Base-by-base conservation (phyloP, 805 yeast genomes). In the Hanseniaspora valbyensis region DNA sequence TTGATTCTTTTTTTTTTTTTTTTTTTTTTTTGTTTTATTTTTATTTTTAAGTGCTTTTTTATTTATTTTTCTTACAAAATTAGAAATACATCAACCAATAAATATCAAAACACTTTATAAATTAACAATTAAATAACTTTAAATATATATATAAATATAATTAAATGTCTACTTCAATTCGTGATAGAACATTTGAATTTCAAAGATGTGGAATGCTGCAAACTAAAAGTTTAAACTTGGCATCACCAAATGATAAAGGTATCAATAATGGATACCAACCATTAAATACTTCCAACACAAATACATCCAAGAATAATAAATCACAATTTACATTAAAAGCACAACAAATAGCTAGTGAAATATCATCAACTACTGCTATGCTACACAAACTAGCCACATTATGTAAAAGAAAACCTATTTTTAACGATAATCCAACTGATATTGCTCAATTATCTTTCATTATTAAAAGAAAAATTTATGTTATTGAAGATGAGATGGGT, bases 401-500 rank as follows among this genome's bases (percentile, higher is more conserved):
- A 56, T 96, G 98, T 3, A 87, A 83, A 64, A 73, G 88, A 58
- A 89, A 88, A 62, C 95, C 96, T 18, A 67, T 90, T 61, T 86
- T 92, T 57, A 95, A 89, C 61, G 98, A 92, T 66, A 81, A 83
- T 57, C 96, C 97, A 0, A 81, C 86, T 14, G 97, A 92, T 61
- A 86, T 92, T 55, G 85, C 89, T 19, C 96, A 92, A 64, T 70
- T 92, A 55, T 89, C 98, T 0, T 84, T 81, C 57, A 81, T 88
- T 38, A 75, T 76, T 56, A 76, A 77, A 58, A 58, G 67, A 30
- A 64, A 64, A 53, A 65, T 65, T 32, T 65, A 69, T 55, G 64
- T 69, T 2, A 80, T 83, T 54, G 84, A 83, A 55, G 96, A 92
- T 64, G 95, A 84, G 59, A 80, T 92, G 45, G 80, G 88, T 61